Evolutionary conservation across 176 grass and related monocot species (phyloP), one percentile per base, ranked within the genome.

Genomic region (Raddia guianensis): DNA sequence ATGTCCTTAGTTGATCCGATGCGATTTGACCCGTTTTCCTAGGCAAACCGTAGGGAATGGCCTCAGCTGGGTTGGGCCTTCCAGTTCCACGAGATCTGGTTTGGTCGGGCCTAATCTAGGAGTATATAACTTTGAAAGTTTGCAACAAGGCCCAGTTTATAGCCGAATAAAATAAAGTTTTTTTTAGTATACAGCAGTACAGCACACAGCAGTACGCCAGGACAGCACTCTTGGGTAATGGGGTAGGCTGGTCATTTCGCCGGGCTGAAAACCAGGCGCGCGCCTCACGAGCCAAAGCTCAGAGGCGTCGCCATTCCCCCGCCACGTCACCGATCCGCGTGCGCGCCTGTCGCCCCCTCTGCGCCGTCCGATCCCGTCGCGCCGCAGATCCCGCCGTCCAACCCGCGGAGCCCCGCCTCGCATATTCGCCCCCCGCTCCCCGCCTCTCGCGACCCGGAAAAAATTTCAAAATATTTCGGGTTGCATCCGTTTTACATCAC

Each of bases 311-410:
- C 56, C 55, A 72, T n/a, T 52, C 57, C 70, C 55, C 33, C 5
- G 11, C 87, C 93, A 96, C 85, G 86, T 90, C 90, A 90, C 14
- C 80, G 72, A 97, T 97, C 93, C 86, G 83, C 69, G 80, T 70
- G 80, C 66, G 47, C 20, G 9, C 73, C 18, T 40, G 37, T 27
- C 6, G 13, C 0, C 0, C 7, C 68, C 3, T 81, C 35, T 18
- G 1, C 3, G 1, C 80, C 82, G 3, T 90, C 68, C 76, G 83
- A 97, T 93, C 21, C 45, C 15, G 1, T 21, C 32, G 3, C 9
- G 6, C 1, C 0, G 7, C 3, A 0, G 7, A 91, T 89, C 93
- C 16, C 1, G 0, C 86, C 86, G 88, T 91, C 80, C 85, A 69
- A 69, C 59, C 13, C n/a, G 48, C 64, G 44, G 21, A 37, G 49